Evolutionary conservation across 2,329 filamentous ascomycete species (phyloP), one percentile per base, ranked within the genome.

Genomic region (Talaromyces sp.): DNA sequence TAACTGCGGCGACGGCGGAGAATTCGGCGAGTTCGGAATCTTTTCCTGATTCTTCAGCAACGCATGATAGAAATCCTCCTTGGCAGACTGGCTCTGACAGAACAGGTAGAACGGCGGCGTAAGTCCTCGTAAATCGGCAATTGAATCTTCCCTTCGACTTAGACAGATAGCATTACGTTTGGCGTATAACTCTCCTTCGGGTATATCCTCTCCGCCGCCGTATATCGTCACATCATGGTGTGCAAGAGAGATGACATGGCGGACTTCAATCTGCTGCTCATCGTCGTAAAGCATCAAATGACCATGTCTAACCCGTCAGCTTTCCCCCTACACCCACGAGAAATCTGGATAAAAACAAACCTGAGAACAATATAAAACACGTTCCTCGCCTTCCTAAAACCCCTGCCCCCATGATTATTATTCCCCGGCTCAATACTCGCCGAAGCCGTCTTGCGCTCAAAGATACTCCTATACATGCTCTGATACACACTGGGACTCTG

Each of bases 281-380:
- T 98, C 93, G 75, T 99, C 95, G 77, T 97, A 99, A 10, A 99
- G 87, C 92, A 99, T 97, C 60, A 99, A 81, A 75, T 98, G 93
- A 43, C 94, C 93, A 78, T 97, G 93, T 74, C 93, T 93, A 27
- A 53, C 29, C n/a, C 31, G 40, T 58, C 22, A 64, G 54, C 22
- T 45, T 36, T n/a, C 51, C 56, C n/a, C n/a, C n/a, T n/a, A n/a
- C n/a, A n/a, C n/a, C n/a, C n/a, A n/a, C n/a, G n/a, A n/a, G n/a
- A n/a, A n/a, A n/a, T n/a, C n/a, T n/a, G n/a, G n/a, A n/a, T n/a
- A n/a, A n/a, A n/a, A n/a, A 77, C 83, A 68, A 82, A 94, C 91
- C 93, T 89, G 67, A 97, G 78, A 58, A 97, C 92, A 60, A 97
- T 91, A 73, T 93, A 97, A 77, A 97, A 97, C 65, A 97, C 90